Evolutionary conservation across 2,329 filamentous ascomycete genomes (phyloP), one percentile per base, ranked within the genome.

Genomic region (Ophiostoma piceae): DNA sequence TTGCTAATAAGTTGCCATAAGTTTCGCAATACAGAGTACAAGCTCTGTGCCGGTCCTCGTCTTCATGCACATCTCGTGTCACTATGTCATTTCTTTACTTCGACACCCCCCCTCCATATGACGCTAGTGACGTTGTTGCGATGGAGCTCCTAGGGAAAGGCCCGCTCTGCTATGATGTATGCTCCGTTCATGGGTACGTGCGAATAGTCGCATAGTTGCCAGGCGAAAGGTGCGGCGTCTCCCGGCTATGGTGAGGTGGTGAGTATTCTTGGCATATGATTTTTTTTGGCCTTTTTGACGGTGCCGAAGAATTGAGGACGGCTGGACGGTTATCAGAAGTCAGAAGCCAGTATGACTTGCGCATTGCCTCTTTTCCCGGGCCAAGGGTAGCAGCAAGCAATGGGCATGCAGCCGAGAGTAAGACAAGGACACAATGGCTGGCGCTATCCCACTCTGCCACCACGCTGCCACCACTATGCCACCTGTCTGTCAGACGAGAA

Each of bases 121-220:
- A 39, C 62, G 62, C 62, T 65, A 65, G 35, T 39, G 32, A 65
- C 57, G 57, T 62, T 62, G 57, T 62, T 62, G 26, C 26, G 22
- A 67, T 41, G 37, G 65, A 47, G 65, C 35, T 32, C 3, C 57
- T 62, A 67, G 12, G 22, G 37, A 51, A 67, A 67, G 39, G 39
- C 37, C 66, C 66, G 39, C 66, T 47, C 66, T 8, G 32, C 11
- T 62, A 62, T 62, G 22, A 60, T 60, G 54, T 60, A 60, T 60
- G 47, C 47, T 57, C n/a, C 51, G 8, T 57, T 2, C 26, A 7
- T 57, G 32, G 57, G 57, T 62, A 62, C 26, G 57, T 62, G 12
- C 57, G 22, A 62, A 62, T 62, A 62, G 57, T 62, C 26, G n/a
- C 22, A 19, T 22, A 37, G 57, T 32, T 32, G 57, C 57, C 7